Conservation (phyloP, 2,329 filamentous ascomycete genomes). For the Apiospora pterosperma region DNA sequence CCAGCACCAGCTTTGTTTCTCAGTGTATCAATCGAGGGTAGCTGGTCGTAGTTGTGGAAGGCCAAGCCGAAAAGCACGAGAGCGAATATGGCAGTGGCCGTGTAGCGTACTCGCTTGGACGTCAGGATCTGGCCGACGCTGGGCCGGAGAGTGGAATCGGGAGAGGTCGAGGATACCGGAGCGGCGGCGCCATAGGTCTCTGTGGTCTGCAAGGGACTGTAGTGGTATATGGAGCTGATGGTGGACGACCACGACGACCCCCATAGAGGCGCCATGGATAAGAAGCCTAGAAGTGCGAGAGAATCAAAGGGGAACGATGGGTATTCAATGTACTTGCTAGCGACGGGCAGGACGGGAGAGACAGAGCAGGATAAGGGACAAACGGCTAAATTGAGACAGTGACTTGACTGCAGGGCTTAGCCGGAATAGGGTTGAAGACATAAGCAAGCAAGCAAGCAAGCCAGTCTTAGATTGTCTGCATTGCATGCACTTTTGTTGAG, state of each 20-base stretch:
- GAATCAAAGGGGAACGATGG: slow-evolving; percentile 6
- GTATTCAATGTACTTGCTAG: background rate
- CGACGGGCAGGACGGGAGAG: background rate
- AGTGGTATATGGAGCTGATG: slow-evolving; percentile 22
- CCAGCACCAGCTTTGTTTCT: slow-evolving; percentile 5
- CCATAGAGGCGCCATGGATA: slow-evolving; percentile 26
- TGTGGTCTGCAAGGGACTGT: slow-evolving; percentile 19
- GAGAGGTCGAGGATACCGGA: slow-evolving; percentile 15
- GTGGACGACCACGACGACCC: slow-evolving; percentile 25
- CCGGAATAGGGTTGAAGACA: no score
- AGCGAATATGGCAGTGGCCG: slow-evolving; percentile 18
- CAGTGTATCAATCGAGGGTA: slow-evolving; percentile 24
- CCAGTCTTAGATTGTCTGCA: no score
- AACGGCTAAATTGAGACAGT: background rate
- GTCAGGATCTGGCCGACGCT: slow-evolving; percentile 32
- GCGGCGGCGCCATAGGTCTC: slow-evolving; percentile 14
- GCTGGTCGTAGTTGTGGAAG: slow-evolving; percentile 25
- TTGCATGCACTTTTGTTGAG: no score
- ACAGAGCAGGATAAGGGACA: background rate
- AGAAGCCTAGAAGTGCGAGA: slow-evolving; percentile 1
- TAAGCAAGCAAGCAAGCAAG: no score
- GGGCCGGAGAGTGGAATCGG: slow-evolving; percentile 26
- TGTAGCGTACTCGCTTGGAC: slow-evolving; percentile 31
- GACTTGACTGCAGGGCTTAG: no score
- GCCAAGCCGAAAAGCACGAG: slow-evolving; percentile 24